Conservation (phyloP, 2,329 filamentous ascomycete species). For the Elsinoe arachidis region DNA sequence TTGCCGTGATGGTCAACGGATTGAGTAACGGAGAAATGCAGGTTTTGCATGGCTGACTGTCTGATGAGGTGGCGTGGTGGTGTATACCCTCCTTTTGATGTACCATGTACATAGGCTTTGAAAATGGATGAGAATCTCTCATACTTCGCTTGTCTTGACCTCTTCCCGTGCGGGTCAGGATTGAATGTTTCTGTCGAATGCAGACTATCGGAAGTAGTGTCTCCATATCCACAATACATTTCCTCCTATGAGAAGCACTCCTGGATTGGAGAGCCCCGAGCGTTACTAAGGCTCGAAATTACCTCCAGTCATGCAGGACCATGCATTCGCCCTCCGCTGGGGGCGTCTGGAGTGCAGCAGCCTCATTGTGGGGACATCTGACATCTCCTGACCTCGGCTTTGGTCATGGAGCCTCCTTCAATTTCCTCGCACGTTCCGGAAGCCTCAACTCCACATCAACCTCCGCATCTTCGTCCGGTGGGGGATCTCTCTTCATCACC, state of each 20-base stretch:
- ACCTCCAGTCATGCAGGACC: neutral
- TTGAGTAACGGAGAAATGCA: no score
- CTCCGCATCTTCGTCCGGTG: neutral
- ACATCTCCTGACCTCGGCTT: neutral
- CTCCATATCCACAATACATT: neutral
- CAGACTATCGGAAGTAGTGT: neutral
- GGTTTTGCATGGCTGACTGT: neutral
- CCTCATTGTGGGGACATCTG: neutral
- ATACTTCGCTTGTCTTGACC: neutral
- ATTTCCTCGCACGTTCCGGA: slow-evolving; percentile 3
- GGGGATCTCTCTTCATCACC: neutral
- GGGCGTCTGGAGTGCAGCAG: neutral
- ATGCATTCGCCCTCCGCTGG: neutral
- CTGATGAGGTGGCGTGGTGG: neutral
- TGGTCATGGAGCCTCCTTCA: neutral
- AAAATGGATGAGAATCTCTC: neutral
- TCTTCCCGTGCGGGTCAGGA: no score
- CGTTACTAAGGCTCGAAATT: neutral
- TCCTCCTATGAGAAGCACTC: neutral
- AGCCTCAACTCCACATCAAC: neutral
- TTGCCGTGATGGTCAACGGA: no score
- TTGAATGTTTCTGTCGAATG: no score
- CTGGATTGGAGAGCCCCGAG: neutral
- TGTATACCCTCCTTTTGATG: neutral
- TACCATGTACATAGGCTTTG: slow-evolving; percentile 8